These are phyloP conservation scores for Termitomyces titanicus DNA, from an alignment of 768 basidiomycete species.

Conservation along the genomic window DNA sequence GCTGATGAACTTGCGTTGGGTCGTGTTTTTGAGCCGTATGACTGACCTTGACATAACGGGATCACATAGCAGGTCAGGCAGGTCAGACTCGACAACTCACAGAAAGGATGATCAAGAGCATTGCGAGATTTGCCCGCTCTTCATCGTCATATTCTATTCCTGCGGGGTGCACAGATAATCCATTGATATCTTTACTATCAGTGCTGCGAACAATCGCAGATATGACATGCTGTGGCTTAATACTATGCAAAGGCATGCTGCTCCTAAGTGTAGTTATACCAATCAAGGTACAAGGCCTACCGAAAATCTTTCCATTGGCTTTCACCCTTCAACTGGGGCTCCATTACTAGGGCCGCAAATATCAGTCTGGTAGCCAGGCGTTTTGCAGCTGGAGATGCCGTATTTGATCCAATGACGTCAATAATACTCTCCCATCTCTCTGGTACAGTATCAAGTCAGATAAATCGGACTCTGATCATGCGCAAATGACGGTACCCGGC, in stretches of 20 bases:
- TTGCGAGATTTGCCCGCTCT: conserved; percentile 31
- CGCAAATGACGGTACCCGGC: conserved; percentile 43
- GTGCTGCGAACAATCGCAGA: conserved; percentile 17
- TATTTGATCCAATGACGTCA: conserved; percentile 40
- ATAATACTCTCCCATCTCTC: conserved; percentile 53
- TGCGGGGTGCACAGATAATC: neutral
- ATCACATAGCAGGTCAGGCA: neutral
- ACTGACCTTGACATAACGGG: conserved; percentile 15
- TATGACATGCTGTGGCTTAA: conserved; percentile 16
- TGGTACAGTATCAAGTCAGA: conserved; percentile 23
- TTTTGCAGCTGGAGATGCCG: conserved; percentile 56
- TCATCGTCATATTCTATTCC: conserved; percentile 17
- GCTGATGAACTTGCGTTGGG: neutral
- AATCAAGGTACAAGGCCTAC: conserved; percentile 6
- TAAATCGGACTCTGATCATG: neutral
- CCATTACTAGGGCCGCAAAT: conserved; percentile 54
- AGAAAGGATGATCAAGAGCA: conserved; percentile 39
- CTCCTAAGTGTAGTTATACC: neutral
- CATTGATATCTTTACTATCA: conserved; percentile 10
- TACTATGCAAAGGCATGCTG: neutral
- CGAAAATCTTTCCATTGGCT: conserved; percentile 19
- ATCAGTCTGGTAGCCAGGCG: conserved; percentile 54
- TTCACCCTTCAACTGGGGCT: conserved; percentile 31
- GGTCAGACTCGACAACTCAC: conserved; percentile 20
- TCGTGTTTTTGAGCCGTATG: conserved; percentile 13